Conservation (phyloP, 345 rosid genomes). For the Moricandia arvensis region DNA sequence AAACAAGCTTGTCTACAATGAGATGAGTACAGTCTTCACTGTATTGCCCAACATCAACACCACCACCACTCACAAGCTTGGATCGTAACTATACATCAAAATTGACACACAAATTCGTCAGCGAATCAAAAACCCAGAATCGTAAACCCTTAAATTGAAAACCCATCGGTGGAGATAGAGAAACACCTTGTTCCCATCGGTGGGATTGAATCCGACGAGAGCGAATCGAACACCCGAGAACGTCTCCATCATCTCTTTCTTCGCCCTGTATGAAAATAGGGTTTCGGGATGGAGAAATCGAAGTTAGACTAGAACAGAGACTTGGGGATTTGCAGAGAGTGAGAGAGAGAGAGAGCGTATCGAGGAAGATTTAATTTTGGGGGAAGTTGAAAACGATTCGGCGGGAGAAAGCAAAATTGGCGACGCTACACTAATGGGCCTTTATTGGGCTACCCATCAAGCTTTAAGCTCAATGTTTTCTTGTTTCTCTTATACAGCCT, state of each 20-base stretch:
- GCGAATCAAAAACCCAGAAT: neutral
- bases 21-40: conserved; percentile 59
- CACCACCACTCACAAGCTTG: conserved; percentile 74
- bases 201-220: conserved; percentile 63
- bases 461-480: neutral
- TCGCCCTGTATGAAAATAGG: neutral
- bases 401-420: conserved; percentile 16
- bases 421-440: neutral
- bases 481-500: no score
- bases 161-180: neutral
- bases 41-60: conserved; percentile 54
- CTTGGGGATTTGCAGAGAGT: neutral
- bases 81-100: conserved; percentile 47
- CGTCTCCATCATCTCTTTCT: conserved; percentile 41
- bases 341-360: conserved; percentile 16
- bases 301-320: conserved; percentile 1
- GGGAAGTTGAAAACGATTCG: neutral
- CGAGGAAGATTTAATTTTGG: conserved; percentile 13
- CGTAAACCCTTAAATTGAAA: neutral
- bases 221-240: conserved; percentile 67
- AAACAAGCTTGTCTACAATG: conserved; percentile 64
- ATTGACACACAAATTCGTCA: neutral
- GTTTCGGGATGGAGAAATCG: neutral
- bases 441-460: neutral
- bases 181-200: conserved; percentile 41